Base-by-base conservation (phyloP, 2,329 filamentous ascomycete genomes). In the Cordyceps pruinosa region DNA sequence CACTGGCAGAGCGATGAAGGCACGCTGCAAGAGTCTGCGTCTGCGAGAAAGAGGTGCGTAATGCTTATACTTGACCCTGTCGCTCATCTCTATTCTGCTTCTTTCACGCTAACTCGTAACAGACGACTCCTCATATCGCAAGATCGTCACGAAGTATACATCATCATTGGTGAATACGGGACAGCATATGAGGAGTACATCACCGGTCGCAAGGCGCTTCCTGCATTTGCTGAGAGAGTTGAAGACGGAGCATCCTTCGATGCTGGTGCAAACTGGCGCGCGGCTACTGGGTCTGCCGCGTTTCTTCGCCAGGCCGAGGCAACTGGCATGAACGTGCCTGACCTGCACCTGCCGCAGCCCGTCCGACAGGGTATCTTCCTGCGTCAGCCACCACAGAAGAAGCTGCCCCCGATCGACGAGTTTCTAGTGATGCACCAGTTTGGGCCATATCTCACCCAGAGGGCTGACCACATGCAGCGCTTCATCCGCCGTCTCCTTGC, bases 81-180 rank as follows among this genome's bases (percentile, higher is more conserved):
- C n/a, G n/a, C n/a, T n/a, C n/a, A n/a, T n/a, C n/a, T n/a, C n/a
- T n/a, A n/a, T n/a, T n/a, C n/a, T n/a, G n/a, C n/a, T n/a, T n/a
- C n/a, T n/a, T n/a, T n/a, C n/a, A n/a, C n/a, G 17, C 37, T 19
- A 34, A 34, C 32, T 34, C n/a, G n/a, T 2, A 13, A 34, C 5
- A 23, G 58, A 7, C 58, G 58, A 7, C 39, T 59, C 15, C 25
- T 59, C 6, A 35, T 59, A 19, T 59, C 58, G 1, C 54, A 59
- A n/a, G 55, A 59, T 17, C 37, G 48, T 1, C 37, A 58, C 47
- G 58, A 59, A n/a, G 51, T 59, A 10, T 59, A 59, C 42, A 37
- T 58, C 17, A 60, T 56, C 13, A 41, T 60, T 25, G 58, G 30
- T 2, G 34, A 30, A 17, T 60, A 49, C 21, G 35, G 52, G 19